Evolutionary conservation across 2,329 filamentous ascomycete species (phyloP), one percentile per base, ranked within the genome.

Genomic region (Microsporum canis): DNA sequence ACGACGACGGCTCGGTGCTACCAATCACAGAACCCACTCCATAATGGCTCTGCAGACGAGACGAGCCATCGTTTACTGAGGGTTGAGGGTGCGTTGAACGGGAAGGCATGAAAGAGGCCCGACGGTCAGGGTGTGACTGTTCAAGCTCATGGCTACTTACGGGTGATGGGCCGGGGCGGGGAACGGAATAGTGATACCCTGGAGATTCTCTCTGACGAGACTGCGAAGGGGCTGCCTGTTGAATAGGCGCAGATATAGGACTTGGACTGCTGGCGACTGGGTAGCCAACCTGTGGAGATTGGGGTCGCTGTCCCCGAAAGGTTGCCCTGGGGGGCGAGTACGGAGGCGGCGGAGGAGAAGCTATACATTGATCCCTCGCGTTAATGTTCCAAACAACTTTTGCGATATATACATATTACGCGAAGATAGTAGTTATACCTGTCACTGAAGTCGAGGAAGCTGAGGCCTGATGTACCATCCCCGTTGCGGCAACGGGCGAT

Each of bases 261-360:
- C 57, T 47, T 14, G 47, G 47, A 23, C 57, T 34, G 41, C 31
- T 61, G 12, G 53, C 38, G 12, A 51, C 34, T 8, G 62, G 58
- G 38, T 61, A 61, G 27, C 41, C 34, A 34, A 61, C 23, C 10
- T 60, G 59, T 6, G 62, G 62, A 36, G 62, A 59, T 39, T 60
- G 60, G 10, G 31, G 12, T n/a, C 51, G 41, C n/a, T 49, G 53
- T 2, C 29, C 58, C 34, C 41, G 60, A 39, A 49, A 59, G 12
- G 49, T 61, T 41, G 63, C 47, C 2, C 60, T 53, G 8, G 63
- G 63, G n/a, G 64, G 64, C 10, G 64, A 66, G 43, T 66, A 66
- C 1, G 64, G 64, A 10, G 64, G 64, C 6, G 64, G 64, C 14
- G 64, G 64, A 63, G 70, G 58, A 65, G 65, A 65, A 65, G 68